Percentiles rank a stretch among this genome's conserved stretches.
These are phyloP conservation scores for Filosporella fistucella DNA, from an alignment of 495 filamentous ascomycete species.

Conservation along the genomic window DNA sequence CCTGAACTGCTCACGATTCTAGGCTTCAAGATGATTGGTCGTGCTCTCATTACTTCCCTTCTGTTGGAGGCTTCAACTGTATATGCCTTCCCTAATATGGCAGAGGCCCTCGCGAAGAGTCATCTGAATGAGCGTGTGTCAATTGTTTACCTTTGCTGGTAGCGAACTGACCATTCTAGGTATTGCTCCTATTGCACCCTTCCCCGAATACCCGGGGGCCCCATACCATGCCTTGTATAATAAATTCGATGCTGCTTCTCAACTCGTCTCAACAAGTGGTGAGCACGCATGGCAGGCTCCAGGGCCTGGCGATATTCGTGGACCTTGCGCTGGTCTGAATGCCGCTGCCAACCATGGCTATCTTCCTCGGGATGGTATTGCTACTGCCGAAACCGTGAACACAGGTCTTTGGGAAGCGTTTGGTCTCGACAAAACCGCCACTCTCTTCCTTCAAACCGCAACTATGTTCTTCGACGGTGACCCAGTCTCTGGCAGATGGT, in stretches of 20 bases:
- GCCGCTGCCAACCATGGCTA: constrained; percentile 33
- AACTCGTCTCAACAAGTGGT: constrained; percentile 27
- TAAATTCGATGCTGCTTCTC: background rate
- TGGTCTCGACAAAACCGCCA: background rate
- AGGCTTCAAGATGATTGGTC: background rate
- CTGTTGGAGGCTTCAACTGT: background rate
- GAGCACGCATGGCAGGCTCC: constrained; percentile 28
- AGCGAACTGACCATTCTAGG: background rate
- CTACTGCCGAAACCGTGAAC: constrained; percentile 15
- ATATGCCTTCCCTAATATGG: background rate
- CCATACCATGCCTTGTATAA: background rate
- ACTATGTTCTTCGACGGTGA: constrained; percentile 27
- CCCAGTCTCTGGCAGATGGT: constrained; percentile 31
- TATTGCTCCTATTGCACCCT: background rate
- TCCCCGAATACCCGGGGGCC: background rate
- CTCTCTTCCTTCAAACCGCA: background rate
- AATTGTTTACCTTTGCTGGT: background rate
- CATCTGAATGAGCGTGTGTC: background rate
- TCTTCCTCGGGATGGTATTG: constrained; percentile 36
- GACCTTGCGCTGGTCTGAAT: constrained; percentile 25
- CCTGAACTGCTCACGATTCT: no score
- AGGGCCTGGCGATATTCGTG: constrained; percentile 14
- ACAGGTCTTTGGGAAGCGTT: constrained; percentile 1
- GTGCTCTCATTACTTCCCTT: background rate
- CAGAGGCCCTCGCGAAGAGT: background rate